Evolutionary conservation across 2,329 filamentous ascomycete species (phyloP), one percentile per base, ranked within the genome.

Genomic region (Zasmidium angulare): DNA sequence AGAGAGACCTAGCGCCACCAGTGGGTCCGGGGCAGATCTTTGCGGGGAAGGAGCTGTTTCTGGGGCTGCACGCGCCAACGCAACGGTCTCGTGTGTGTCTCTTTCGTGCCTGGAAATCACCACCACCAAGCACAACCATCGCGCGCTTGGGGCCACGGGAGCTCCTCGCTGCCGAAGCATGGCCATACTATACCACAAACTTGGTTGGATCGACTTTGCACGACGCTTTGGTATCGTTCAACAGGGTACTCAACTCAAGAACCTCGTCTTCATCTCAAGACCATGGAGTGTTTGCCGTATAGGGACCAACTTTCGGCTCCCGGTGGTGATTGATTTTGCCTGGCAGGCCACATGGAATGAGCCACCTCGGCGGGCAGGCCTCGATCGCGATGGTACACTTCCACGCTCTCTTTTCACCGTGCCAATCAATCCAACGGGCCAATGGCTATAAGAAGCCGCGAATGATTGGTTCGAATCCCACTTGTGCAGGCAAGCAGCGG

Each of bases 401-500:
- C 26, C n/a, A 9, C 36, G 36, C 36, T 17, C 36, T 43, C 36
- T 43, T 43, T 43, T 43, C n/a, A 19, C 36, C 36, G 20, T 51
- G 36, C 48, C 36, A 52, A 56, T 52, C 48, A 56, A 43, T 43
- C 22, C 47, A 46, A 56, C 29, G 48, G 55, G 31, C 55, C 55
- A 51, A 56, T 56, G 55, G 31, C 36, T 46, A 43, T 19, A 22
- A 24, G 24, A 31, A 51, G 20, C 20, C 4, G 23, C 26, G 22
- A 26, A 40, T 40, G 47, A 50, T 50, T 56, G 54, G 54, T 31
- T 49, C 47, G 24, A 51, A 9, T 20, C 12, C 14, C n/a, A n/a
- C n/a, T 21, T 36, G 26, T 2, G 12, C 24, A 14, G 23, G 50
- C 50, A 40, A 21, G n/a, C 50, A 21, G 36, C 50, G 50, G 50